Conservation (phyloP, 805 yeast species). For the Zygotorulaspora sp. region DNA sequence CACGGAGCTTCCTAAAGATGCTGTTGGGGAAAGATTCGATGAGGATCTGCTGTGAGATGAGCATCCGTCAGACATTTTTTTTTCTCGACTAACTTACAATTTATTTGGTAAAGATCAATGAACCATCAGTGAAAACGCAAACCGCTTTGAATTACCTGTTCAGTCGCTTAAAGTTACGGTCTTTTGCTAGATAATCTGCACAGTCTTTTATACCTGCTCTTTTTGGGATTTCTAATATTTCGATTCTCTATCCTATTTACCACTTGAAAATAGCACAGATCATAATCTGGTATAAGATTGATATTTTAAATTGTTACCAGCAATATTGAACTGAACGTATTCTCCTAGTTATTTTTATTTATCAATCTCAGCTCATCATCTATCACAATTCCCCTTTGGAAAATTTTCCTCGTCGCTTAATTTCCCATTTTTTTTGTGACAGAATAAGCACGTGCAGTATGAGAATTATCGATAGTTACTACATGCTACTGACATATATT, state of each 20-base stretch:
- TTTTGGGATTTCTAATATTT: too few species aligned
- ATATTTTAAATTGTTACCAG: background rate
- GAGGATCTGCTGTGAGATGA: constrained; percentile 9
- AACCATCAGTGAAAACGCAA: constrained; percentile 1
- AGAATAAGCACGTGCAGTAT: too few species aligned
- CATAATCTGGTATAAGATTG: background rate
- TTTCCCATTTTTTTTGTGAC: background rate
- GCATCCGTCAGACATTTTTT: constrained; percentile 11
- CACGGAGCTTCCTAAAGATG: constrained; percentile 29
- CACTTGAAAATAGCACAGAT: background rate
- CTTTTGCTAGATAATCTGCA: too few species aligned
- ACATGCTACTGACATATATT: too few species aligned
- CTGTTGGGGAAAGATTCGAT: constrained; percentile 22
- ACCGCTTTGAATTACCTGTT: background rate
- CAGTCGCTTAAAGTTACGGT: background rate
- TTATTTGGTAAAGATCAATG: background rate
- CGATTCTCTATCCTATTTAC: background rate
- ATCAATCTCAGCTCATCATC: too few species aligned
- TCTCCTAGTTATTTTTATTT: background rate
- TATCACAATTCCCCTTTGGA: background rate
- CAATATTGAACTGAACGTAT: background rate
- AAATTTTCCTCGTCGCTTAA: background rate
- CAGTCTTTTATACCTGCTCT: too few species aligned
- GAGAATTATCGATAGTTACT: too few species aligned
- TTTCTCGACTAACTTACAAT: background rate